These are phyloP conservation scores for Leccinum variicolor DNA, from an alignment of 768 basidiomycete genomes.

Conservation along the genomic window DNA sequence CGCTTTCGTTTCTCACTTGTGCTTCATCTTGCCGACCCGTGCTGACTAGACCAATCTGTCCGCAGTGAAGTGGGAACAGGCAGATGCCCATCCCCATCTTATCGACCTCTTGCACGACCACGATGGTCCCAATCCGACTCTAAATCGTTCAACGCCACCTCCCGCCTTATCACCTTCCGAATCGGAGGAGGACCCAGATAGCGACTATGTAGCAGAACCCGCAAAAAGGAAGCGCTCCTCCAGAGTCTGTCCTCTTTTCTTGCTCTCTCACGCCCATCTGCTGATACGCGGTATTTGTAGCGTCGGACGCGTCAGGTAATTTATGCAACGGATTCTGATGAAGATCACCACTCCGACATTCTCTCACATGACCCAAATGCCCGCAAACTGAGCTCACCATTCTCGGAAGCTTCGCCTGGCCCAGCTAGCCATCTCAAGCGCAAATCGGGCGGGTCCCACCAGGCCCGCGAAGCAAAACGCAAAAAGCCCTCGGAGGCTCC, in stretches of 20 bases:
- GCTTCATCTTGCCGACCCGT: constrained; percentile 15
- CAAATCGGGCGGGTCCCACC: constrained; percentile 42
- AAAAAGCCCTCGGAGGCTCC: constrained; percentile 43
- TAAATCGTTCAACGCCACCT: constrained; percentile 24
- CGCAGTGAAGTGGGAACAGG: constrained; percentile 73
- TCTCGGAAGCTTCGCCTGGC: constrained; percentile 23
- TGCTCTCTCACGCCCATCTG: constrained; percentile 6
- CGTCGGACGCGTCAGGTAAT: constrained; percentile 41
- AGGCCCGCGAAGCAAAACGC: constrained; percentile 43
- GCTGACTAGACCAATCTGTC: constrained; percentile 30
- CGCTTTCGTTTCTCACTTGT: constrained; percentile 12
- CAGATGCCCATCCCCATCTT: constrained; percentile 51
- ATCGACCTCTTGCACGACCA: constrained; percentile 19
- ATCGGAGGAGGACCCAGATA: constrained; percentile 48
- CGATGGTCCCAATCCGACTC: constrained; percentile 18
- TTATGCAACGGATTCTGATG: constrained; percentile 40
- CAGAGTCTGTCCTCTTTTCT: constrained; percentile 42
- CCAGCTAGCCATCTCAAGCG: constrained; percentile 44
- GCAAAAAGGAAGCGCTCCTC: constrained; percentile 30
- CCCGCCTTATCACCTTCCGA: constrained; percentile 39
- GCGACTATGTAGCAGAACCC: constrained; percentile 61
- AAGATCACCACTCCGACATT: constrained; percentile 31
- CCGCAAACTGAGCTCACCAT: constrained; percentile 17
- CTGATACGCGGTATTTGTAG: constrained; percentile 31
- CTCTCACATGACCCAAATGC: constrained; percentile 13